Percentiles rank a stretch among this genome's conserved stretches.
Evolutionary conservation across 2,329 filamentous ascomycete species (phyloP).

Genomic region (Lachnellula subtilissima): DNA sequence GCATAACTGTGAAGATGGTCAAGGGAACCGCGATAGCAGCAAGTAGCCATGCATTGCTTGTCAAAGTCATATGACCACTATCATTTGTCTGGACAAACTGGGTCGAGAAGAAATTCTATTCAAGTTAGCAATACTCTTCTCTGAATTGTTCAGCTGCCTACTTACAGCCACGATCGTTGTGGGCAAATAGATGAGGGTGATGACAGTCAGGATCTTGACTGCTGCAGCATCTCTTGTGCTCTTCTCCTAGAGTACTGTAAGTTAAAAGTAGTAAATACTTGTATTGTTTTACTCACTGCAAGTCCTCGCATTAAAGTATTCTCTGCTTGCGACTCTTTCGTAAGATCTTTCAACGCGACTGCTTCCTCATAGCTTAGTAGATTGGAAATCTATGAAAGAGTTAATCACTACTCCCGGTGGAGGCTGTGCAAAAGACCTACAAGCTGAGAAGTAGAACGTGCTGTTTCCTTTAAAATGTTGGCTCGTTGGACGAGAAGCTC

Average conservation of each 20-base stretch:
- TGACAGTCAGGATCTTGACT: slow-evolving; percentile 25
- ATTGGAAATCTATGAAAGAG: slow-evolving; percentile 13
- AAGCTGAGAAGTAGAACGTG: slow-evolving; percentile 15
- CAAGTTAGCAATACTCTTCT: not conserved
- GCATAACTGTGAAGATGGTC: slow-evolving; percentile 16
- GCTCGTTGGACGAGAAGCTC: slow-evolving; percentile 10
- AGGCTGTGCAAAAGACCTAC: slow-evolving; percentile 5
- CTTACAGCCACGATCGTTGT: slow-evolving; percentile 22
- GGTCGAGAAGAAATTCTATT: slow-evolving; percentile 22
- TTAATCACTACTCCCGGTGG: too few relatives aligned
- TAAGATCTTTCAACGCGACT: slow-evolving; percentile 12
- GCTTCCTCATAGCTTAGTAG: slow-evolving; percentile 18
- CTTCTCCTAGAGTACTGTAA: slow-evolving; percentile 11
- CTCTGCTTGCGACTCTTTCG: slow-evolving; percentile 13
- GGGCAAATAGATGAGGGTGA: slow-evolving; percentile 23
- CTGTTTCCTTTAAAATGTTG: slow-evolving; percentile 9
- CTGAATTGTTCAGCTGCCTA: not conserved
- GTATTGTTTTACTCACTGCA: slow-evolving; percentile 7
- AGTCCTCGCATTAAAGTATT: slow-evolving; percentile 16
- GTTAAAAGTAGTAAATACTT: not conserved
- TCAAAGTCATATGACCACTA: slow-evolving; percentile 11
- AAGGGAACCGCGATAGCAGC: slow-evolving; percentile 19
- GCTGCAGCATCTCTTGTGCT: slow-evolving; percentile 23
- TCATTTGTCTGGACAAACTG: slow-evolving; percentile 19
- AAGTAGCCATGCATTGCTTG: slow-evolving; percentile 17